These are phyloP conservation scores for Lippia alba DNA, from an alignment of 305 asterid species.

Conservation along the genomic window DNA sequence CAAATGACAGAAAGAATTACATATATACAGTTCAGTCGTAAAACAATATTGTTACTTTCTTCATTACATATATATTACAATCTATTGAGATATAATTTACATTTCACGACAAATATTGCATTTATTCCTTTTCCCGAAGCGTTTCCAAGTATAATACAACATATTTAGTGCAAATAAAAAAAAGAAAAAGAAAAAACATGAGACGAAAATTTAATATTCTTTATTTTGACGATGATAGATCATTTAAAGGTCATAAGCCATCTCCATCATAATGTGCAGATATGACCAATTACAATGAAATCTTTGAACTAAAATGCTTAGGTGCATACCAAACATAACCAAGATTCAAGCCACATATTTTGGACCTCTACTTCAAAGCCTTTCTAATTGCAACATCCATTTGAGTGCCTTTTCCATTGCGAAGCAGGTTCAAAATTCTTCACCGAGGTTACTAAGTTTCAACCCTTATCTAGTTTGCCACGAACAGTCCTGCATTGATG, in stretches of 20 bases:
- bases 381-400: conserved; percentile 8
- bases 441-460: background rate
- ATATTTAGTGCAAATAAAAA: too few relatives aligned
- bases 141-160: too few relatives aligned
- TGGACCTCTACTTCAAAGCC: conserved; percentile 12
- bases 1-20: too few relatives aligned
- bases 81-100: too few relatives aligned
- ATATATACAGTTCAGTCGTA: too few relatives aligned
- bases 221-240: background rate
- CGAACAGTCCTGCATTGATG: conserved; percentile 26
- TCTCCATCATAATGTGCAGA: background rate
- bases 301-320: background rate
- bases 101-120: too few relatives aligned
- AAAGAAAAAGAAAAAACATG: background rate
- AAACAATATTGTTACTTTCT: too few relatives aligned
- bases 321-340: conserved; percentile 4
- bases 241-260: conserved; percentile 2
- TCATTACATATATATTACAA: too few relatives aligned
- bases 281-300: conserved; percentile 5
- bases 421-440: conserved; percentile 24
- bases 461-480: conserved; percentile 2
- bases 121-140: too few relatives aligned
- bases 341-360: conserved; percentile 4
- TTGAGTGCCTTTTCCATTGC: conserved; percentile 3
- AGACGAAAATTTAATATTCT: background rate